Percentiles rank a stretch among this genome's conserved stretches.
Conservation (phyloP, 495 filamentous ascomycete species). For the Penicillium bovifimosum region DNA sequence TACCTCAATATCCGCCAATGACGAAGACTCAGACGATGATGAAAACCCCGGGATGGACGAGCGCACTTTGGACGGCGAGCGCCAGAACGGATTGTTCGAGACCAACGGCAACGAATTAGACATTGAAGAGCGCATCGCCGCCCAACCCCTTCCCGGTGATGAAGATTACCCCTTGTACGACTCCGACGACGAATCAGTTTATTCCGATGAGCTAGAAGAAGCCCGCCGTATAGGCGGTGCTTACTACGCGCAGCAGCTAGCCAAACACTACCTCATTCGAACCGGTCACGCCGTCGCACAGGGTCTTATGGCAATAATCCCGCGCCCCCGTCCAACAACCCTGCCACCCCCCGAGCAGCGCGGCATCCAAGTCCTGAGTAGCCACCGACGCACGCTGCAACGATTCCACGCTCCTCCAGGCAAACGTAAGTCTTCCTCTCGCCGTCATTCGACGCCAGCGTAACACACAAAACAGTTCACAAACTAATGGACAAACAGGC, state of each 20-base stretch:
- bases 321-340: slow-evolving; percentile 54
- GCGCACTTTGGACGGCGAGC: slow-evolving; percentile 1
- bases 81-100: slow-evolving; percentile 32
- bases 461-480: background rate
- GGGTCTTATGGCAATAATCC: slow-evolving; percentile 48
- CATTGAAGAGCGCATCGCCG: slow-evolving; percentile 67
- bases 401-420: slow-evolving; percentile 83
- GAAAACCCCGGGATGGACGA: slow-evolving; percentile 27
- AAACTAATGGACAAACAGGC: slow-evolving; percentile 31
- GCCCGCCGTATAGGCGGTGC: slow-evolving; percentile 66
- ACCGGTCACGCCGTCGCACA: slow-evolving; percentile 36
- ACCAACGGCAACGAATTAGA: slow-evolving; percentile 54
- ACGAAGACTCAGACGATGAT: slow-evolving; percentile 61
- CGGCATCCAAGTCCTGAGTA: slow-evolving; percentile 46
- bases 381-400: slow-evolving; percentile 48
- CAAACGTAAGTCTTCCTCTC: slow-evolving; percentile 54
- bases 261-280: slow-evolving; percentile 40
- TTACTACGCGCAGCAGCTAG: slow-evolving; percentile 57
- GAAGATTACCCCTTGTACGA: slow-evolving; percentile 86
- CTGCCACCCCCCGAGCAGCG: slow-evolving; percentile 48
- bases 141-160: slow-evolving; percentile 50
- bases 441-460: background rate
- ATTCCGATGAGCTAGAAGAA: slow-evolving; percentile 63
- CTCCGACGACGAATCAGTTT: slow-evolving; percentile 75
- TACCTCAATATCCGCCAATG: slow-evolving; percentile 68